Evolutionary conservation across 306 rosid genomes (phyloP).

Genomic region (Cucumis hystrix): DNA sequence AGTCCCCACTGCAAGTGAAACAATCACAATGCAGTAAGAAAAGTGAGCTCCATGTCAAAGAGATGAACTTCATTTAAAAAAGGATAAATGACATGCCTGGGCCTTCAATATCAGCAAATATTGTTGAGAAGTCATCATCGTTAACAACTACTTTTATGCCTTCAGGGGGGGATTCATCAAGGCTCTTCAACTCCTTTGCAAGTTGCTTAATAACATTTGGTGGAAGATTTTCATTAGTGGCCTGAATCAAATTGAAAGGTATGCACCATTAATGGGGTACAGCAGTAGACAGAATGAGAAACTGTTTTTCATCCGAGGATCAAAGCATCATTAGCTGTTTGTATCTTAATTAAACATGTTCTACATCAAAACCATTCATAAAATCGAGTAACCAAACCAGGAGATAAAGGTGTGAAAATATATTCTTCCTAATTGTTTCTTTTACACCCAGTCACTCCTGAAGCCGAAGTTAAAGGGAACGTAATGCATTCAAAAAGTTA

Average conservation of each 20-base stretch:
- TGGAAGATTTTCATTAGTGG: slow-evolving; percentile 95
- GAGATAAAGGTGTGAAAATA: neutral
- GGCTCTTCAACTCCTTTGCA: slow-evolving; percentile 93
- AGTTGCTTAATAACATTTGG: slow-evolving; percentile 95
- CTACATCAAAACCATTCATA: neutral
- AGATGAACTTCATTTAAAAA: neutral
- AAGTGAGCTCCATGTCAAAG: neutral
- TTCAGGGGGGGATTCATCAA: slow-evolving; percentile 92
- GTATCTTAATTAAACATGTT: neutral
- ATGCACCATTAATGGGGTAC: neutral
- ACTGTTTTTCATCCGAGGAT: neutral
- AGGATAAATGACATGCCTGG: slow-evolving; percentile 50
- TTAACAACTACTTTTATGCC: slow-evolving; percentile 87
- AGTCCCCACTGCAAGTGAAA: slow-evolving; percentile 68
- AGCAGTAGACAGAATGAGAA: neutral
- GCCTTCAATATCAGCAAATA: slow-evolving; percentile 89
- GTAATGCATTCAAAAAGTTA: neutral
- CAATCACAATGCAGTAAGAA: slow-evolving; percentile 6
- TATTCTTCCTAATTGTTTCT: neutral
- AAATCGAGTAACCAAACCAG: neutral
- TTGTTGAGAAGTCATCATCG: slow-evolving; percentile 83
- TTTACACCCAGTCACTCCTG: neutral
- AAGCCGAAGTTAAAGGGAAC: neutral
- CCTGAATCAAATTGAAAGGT: slow-evolving; percentile 29
- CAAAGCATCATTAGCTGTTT: neutral